Conservation (phyloP, 2,329 filamentous ascomycete species). For the Phialemoniopsis sp. region DNA sequence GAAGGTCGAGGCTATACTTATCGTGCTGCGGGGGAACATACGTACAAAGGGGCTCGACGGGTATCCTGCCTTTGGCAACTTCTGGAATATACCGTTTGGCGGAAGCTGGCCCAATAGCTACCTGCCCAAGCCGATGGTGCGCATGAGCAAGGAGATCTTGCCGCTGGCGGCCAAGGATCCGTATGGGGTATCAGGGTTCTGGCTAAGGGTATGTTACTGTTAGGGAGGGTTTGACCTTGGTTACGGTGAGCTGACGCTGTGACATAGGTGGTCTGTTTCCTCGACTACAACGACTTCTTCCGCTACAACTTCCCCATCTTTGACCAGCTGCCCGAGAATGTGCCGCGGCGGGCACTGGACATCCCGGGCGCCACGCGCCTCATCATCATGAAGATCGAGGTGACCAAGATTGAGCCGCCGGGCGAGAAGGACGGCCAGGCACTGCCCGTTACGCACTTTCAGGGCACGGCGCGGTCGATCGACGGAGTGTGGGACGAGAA, state of each 20-base stretch:
- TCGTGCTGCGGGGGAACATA: conserved; percentile 64
- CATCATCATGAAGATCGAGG: conserved; percentile 63
- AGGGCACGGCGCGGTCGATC: conserved; percentile 56
- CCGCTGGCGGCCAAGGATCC: conserved; percentile 57
- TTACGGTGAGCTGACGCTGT: conserved; percentile 7
- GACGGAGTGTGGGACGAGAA: conserved; percentile 66
- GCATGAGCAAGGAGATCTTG: conserved; percentile 29
- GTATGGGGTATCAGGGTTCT: conserved; percentile 67
- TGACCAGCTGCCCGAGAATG: conserved; percentile 31
- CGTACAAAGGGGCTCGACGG: conserved; percentile 36
- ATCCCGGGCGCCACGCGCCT: conserved; percentile 65
- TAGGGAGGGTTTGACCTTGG: conserved; percentile 10
- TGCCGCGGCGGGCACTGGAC: conserved; percentile 48
- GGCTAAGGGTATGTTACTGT: conserved; percentile 55
- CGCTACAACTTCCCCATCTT: conserved; percentile 62
- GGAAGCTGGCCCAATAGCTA: conserved; percentile 51
- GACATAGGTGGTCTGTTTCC: conserved; percentile 38
- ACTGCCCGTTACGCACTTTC: conserved; percentile 65
- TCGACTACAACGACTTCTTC: conserved; percentile 71
- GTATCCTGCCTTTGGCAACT: conserved; percentile 39
- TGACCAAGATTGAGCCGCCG: conserved; percentile 57
- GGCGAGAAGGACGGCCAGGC: conserved; percentile 52
- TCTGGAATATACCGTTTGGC: conserved; percentile 53
- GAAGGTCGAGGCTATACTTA: conserved; percentile 67
- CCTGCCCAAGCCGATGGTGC: conserved; percentile 24